Base-by-base conservation (phyloP, 164 flowering plant species). In the Chloranthus sessilifolius region DNA sequence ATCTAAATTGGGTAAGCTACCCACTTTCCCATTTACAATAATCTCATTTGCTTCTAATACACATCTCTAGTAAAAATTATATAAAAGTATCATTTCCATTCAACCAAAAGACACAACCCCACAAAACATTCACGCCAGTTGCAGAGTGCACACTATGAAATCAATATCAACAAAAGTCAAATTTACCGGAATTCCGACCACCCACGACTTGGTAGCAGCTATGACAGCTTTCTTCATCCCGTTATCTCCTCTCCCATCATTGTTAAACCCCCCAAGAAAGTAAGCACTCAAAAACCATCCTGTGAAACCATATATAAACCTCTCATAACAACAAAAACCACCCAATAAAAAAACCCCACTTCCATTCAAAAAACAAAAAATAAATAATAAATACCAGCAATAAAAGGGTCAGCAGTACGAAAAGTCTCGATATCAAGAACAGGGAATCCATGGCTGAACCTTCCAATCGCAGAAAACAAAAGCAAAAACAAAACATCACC, bases 241-340 rank as follows among this genome's bases (percentile, higher is more conserved):
- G 47, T 82, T 85, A 61, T 64, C 63, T 38, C 96, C 96, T 55
- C 83, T 78, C 0, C 98, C 96, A 61, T 92, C 95, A 41, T 79
- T 82, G n/a, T 74, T 72, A 59, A 73, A 92, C 27, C 95, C 96
- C 16, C 98, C 98, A 20, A 88, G 81, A 59, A 92, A 88, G 56
- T 92, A 85, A 21, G 95, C 94, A 61, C 95, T 61, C 55, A 92
- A 59, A 58, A 88, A 79, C 96, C 96, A 92, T 19, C 96, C 98
- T 92, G 61, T 29, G 40, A 50, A 62, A 31, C 21, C 53, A 56
- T 26, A 43, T 19, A 30, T n/a, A 50, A 16, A 15, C 42, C 24
- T n/a, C 22, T 47, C 21, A 45, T 23, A 36, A 47, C 25, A 19
- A 24, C 34, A 53, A n/a, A n/a, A 25, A 14, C 20, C 49, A 35